A percentile compares a stretch with the other conserved stretches of the same genome.
phyloP scores from a whole-genome alignment of 805 yeast genomes.

The Sugiyamaella valdiviana region DNA sequence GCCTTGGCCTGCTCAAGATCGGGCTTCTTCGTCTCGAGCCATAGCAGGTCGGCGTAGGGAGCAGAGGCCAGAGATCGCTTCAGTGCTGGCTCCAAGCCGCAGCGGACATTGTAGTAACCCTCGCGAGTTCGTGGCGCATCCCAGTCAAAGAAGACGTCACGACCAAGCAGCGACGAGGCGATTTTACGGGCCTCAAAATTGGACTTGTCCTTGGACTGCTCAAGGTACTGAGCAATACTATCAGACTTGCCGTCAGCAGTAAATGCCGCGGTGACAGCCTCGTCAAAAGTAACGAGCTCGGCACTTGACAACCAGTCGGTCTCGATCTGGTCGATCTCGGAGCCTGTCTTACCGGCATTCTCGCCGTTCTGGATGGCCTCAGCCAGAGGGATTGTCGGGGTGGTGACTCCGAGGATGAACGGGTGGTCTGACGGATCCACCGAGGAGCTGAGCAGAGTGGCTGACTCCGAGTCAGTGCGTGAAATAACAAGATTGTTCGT shows the following conservation, averaged over 20 bases:
- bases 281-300: conserved; percentile 42
- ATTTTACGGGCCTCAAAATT: conserved; percentile 26
- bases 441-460: conserved; percentile 44
- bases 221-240: conserved; percentile 27
- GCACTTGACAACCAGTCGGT: conserved; percentile 41
- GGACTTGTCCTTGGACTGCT: conserved; percentile 28
- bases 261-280: conserved; percentile 39
- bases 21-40: conserved; percentile 61
- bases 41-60: conserved; percentile 53
- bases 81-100: conserved; percentile 49
- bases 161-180: conserved; percentile 29
- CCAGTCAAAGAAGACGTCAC: conserved; percentile 46
- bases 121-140: conserved; percentile 54
- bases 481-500: conserved; percentile 53
- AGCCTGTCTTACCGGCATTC: conserved; percentile 32
- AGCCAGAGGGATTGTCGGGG: conserved; percentile 39
- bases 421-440: conserved; percentile 55
- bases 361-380: conserved; percentile 43
- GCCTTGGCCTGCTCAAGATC: conserved; percentile 44
- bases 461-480: conserved; percentile 54
- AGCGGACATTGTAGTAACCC: conserved; percentile 46
- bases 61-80: conserved; percentile 49
- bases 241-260: conserved; percentile 27
- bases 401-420: conserved; percentile 44
- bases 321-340: conserved; percentile 38